A percentile compares a stretch with the other conserved stretches of the same genome.
These are phyloP conservation scores for Eucalyptus curtisii DNA, from an alignment of 345 rosid species.

Conservation along the genomic window DNA sequence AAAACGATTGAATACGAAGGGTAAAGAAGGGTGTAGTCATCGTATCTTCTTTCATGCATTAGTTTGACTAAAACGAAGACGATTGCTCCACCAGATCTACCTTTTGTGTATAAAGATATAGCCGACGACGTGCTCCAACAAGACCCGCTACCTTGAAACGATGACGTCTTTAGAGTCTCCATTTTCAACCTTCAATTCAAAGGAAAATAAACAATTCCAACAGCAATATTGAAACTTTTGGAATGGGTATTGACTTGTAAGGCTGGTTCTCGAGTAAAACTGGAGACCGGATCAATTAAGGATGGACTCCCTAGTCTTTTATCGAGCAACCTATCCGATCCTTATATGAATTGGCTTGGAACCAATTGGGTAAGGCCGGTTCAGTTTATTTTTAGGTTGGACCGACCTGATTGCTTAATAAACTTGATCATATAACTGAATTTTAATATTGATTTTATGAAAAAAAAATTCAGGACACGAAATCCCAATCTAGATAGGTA, in stretches of 20 bases:
- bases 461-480: fast-evolving
- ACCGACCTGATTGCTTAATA: no score
- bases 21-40: not conserved
- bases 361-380: fast-evolving
- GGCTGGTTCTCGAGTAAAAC: not conserved
- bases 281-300: fast-evolving
- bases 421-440: no score
- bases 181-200: not conserved
- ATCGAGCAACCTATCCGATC: fast-evolving
- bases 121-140: not conserved
- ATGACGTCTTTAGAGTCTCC: not conserved
- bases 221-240: not conserved
- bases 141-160: not conserved
- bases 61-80: not conserved
- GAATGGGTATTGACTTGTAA: not conserved
- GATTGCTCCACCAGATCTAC: not conserved
- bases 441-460: not conserved
- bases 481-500: not conserved
- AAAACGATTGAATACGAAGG: not conserved
- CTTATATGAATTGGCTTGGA: fast-evolving
- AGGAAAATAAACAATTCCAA: not conserved
- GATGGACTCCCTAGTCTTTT: not conserved
- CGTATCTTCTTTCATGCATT: not conserved
- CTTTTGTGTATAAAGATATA: not conserved
- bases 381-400: not conserved